Evolutionary conservation across 345 rosid species (phyloP), one percentile per base, ranked within the genome.

Genomic region (Barbarea vulgaris): DNA sequence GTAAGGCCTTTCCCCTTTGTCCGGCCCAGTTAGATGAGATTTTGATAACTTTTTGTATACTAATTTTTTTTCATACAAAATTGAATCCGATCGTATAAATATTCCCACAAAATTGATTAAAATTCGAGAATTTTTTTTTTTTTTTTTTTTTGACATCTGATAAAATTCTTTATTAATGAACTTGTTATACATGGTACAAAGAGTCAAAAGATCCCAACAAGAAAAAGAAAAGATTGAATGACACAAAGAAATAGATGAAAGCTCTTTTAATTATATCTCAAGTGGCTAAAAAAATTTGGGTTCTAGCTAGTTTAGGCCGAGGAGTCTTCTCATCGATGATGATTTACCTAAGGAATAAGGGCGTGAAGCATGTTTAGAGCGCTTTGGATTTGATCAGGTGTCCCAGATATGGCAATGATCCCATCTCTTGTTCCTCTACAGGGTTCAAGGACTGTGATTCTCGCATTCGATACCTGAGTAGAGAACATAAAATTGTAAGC

Each of bases 321-420:
- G 15, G 28, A 10, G 15, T 11, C 15, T 51, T 51, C 15, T 51
- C 55, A 51, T 21, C n/a, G 9, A 52, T 12, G 9, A 12, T 52
- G 56, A 24, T 52, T 22, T 22, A 51, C 15, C 7, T 1, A 1
- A 2, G n/a, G 24, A n/a, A n/a, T n/a, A n/a, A n/a, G n/a, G 28
- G 91, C 89, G 44, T 84, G 86, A 46, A 89, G 90, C 64, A 88
- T 84, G 81, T 85, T 83, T 76, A 83, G 87, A 46, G 89, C 92
- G 21, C 83, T 90, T 63, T 85, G 93, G 61, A 87, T 84, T 87
- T 90, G 84, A 79, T 88, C 87, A 8, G 91, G 89, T 19, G 91
- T 84, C 77, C 96, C 97, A 47, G 93, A 86, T 69, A 90, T 86
- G 77, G 84, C 88, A 59, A 89, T 56, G 73, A 85, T 52, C 31